Percentiles rank a stretch among this genome's conserved stretches.
phyloP scores from a whole-genome alignment of 768 basidiomycete genomes.

The Suillus spraguei region DNA sequence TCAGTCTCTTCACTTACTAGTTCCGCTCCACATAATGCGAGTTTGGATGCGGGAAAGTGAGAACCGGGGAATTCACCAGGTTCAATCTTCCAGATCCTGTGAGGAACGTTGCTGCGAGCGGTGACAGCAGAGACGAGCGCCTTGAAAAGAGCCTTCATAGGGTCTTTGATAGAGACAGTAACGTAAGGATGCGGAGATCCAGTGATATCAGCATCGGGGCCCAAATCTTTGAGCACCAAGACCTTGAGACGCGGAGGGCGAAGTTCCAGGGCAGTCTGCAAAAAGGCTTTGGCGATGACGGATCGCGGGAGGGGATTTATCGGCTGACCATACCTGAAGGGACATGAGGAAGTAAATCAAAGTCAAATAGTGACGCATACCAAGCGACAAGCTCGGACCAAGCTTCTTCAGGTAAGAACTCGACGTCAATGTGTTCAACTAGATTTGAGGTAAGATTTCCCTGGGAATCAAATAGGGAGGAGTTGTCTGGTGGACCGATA shows the following conservation, averaged over 20 bases:
- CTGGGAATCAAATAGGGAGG: conserved; percentile 56
- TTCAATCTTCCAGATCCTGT: conserved; percentile 68
- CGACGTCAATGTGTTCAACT: conserved; percentile 67
- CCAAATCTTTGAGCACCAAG: conserved; percentile 42
- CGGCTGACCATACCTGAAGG: conserved; percentile 70
- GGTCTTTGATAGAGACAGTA: conserved; percentile 53
- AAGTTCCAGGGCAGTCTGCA: conserved; percentile 65
- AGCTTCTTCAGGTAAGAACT: conserved; percentile 70
- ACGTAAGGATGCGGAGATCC: conserved; percentile 38
- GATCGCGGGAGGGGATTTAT: conserved; percentile 59
- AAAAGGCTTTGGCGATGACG: conserved; percentile 63
- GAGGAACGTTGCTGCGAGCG: conserved; percentile 36
- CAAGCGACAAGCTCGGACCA: conserved; percentile 73
- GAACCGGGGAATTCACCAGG: conserved; percentile 36
- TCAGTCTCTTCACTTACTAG: conserved; percentile 46
- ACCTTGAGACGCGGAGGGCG: conserved; percentile 67
- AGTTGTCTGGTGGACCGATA: conserved; percentile 78
- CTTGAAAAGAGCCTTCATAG: conserved; percentile 44
- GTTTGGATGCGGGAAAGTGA: conserved; percentile 29
- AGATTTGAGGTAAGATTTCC: conserved; percentile 47
- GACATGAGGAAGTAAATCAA: neutral
- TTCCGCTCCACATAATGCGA: conserved; percentile 35
- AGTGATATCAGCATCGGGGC: conserved; percentile 29
- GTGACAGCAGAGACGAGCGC: conserved; percentile 43
- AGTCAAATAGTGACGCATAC: conserved; percentile 32